phyloP scores from a whole-genome alignment of 768 basidiomycete species.

The Inosperma sp. region DNA sequence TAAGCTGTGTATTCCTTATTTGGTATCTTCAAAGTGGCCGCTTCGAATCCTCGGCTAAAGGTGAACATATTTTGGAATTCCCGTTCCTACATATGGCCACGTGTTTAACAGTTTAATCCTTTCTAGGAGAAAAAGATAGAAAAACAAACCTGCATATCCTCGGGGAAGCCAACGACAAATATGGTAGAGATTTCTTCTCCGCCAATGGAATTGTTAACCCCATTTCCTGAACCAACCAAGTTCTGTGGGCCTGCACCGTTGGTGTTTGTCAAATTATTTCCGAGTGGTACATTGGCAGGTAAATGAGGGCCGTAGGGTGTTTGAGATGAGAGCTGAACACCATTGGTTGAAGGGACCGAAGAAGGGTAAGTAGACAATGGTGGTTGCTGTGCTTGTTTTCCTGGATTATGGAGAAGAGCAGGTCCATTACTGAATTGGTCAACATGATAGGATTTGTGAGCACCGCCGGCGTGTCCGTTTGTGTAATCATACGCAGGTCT shows the following conservation, averaged over 20 bases:
- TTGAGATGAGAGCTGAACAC: slow-evolving; percentile 59
- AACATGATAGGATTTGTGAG: slow-evolving; percentile 28
- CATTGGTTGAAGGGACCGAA: slow-evolving; percentile 16
- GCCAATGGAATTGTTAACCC: slow-evolving; percentile 25
- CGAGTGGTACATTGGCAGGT: slow-evolving; percentile 34
- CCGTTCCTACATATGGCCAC: slow-evolving; percentile 63
- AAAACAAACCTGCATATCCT: slow-evolving; percentile 88
- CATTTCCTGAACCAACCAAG: slow-evolving; percentile 22
- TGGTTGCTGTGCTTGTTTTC: slow-evolving; percentile 22
- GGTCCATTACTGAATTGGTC: slow-evolving; percentile 29
- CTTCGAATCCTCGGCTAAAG: slow-evolving; percentile 93
- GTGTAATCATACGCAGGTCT: slow-evolving; percentile 35
- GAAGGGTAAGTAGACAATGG: slow-evolving; percentile 21
- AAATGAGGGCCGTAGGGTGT: slow-evolving; percentile 74
- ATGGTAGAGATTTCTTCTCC: slow-evolving; percentile 94
- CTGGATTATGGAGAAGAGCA: slow-evolving; percentile 26
- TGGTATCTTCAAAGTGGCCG: slow-evolving; percentile 95
- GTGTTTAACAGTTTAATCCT: slow-evolving; percentile 16
- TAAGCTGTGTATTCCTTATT: slow-evolving; percentile 85
- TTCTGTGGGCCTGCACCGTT: slow-evolving; percentile 21
- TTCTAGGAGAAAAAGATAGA: slow-evolving; percentile 7
- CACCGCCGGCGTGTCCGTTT: slow-evolving; percentile 23
- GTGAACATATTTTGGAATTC: slow-evolving; percentile 99
- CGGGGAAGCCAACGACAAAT: slow-evolving; percentile 98
- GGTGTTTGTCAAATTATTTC: slow-evolving; percentile 16